These are phyloP conservation scores for Jacaranda mimosifolia DNA, from an alignment of 257 asterid species.

Conservation along the genomic window DNA sequence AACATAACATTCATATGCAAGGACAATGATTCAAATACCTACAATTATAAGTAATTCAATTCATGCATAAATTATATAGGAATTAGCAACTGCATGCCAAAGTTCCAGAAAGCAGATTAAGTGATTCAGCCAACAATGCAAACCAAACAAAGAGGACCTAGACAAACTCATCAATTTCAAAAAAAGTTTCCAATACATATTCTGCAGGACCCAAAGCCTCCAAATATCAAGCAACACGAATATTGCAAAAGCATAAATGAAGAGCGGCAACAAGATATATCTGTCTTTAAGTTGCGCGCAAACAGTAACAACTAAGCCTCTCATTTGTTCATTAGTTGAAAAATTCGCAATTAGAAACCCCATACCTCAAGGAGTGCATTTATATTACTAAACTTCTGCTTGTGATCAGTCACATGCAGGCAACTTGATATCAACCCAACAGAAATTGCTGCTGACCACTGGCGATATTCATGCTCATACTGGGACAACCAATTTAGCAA, in stretches of 20 bases:
- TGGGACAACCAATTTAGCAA: conserved; percentile 81
- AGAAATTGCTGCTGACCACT: conserved; percentile 97
- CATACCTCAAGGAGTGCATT: conserved; percentile 85
- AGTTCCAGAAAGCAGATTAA: conserved; percentile 26
- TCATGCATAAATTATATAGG: conserved; percentile 21
- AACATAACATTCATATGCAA: conserved; percentile 7
- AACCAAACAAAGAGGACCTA: conserved; percentile 1
- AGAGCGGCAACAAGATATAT: neutral
- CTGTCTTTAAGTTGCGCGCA: conserved; percentile 11
- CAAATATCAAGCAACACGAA: conserved; percentile 8
- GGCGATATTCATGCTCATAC: conserved; percentile 89
- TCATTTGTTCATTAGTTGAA: conserved; percentile 8
- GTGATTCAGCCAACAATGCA: conserved; percentile 25
- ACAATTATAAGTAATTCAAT: neutral
- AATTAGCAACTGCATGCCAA: conserved; percentile 25
- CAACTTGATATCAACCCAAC: conserved; percentile 93
- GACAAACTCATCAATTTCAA: neutral
- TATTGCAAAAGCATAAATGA: conserved; percentile 22
- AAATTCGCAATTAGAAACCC: conserved; percentile 21
- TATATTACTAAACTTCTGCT: conserved; percentile 75
- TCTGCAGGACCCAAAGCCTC: conserved; percentile 7
- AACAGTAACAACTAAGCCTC: conserved; percentile 4
- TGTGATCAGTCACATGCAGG: conserved; percentile 88
- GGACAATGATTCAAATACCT: conserved; percentile 22
- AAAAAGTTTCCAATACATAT: conserved; percentile 2